phyloP scores from a whole-genome alignment of 768 basidiomycete genomes.

The Rhizopogon rudus region DNA sequence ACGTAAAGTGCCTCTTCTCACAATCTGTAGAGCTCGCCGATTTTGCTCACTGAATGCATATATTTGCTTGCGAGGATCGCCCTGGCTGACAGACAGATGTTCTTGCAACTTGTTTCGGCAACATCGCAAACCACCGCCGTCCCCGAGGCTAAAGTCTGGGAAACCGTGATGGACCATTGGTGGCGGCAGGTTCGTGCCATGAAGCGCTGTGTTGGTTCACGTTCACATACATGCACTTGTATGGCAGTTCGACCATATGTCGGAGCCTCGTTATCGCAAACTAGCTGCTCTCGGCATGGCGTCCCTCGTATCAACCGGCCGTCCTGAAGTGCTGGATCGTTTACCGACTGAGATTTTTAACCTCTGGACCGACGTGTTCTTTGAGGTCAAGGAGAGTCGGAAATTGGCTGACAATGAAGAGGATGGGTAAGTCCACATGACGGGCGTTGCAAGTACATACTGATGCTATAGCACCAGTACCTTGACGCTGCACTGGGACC shows the following conservation, averaged over 20 bases:
- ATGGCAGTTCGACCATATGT: slow-evolving; percentile 83
- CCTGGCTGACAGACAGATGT: slow-evolving; percentile 59
- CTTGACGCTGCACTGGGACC: slow-evolving; percentile 67
- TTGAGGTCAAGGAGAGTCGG: slow-evolving; percentile 75
- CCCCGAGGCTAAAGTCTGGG: slow-evolving; percentile 54
- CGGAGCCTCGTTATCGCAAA: slow-evolving; percentile 80
- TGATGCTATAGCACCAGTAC: slow-evolving; percentile 12
- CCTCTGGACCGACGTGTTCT: slow-evolving; percentile 85
- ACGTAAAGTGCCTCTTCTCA: slow-evolving; percentile 6
- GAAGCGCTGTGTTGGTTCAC: background rate
- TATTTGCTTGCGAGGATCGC: slow-evolving; percentile 72
- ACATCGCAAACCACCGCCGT: slow-evolving; percentile 44
- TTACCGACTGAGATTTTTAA: slow-evolving; percentile 76
- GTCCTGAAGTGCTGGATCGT: slow-evolving; percentile 65
- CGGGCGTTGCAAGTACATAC: background rate
- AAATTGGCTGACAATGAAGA: slow-evolving; percentile 31
- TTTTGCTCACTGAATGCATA: slow-evolving; percentile 59
- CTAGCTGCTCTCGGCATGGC: slow-evolving; percentile 80
- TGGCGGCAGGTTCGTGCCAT: slow-evolving; percentile 67
- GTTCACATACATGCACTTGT: slow-evolving; percentile 1
- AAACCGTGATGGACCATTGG: slow-evolving; percentile 72
- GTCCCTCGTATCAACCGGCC: slow-evolving; percentile 68
- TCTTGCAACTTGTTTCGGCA: slow-evolving; percentile 65
- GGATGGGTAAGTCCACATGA: slow-evolving; percentile 24
- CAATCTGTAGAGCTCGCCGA: slow-evolving; percentile 22